Conservation (phyloP, 1,284 basidiomycete species). For the Ustilago shanxiensis region DNA sequence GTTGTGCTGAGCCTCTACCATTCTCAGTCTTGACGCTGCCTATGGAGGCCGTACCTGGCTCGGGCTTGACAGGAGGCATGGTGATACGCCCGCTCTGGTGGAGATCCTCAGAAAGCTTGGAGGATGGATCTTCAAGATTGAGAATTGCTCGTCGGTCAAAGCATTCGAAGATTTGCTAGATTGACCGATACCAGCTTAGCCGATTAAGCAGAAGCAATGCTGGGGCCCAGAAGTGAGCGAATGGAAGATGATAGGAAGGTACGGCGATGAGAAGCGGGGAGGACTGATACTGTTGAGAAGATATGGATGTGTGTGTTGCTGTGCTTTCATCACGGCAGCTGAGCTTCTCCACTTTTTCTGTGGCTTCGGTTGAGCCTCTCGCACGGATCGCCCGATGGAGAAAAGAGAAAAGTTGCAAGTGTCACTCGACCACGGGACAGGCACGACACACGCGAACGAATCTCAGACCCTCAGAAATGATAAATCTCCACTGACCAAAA, state of each 20-base stretch:
- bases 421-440: conserved; percentile 1
- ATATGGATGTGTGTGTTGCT: background rate
- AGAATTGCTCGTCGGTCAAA: background rate
- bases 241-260: background rate
- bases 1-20: conserved; percentile 14
- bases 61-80: conserved; percentile 56
- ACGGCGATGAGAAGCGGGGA: background rate
- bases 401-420: background rate
- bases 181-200: background rate
- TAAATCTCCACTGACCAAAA: too few relatives aligned
- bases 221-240: background rate
- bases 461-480: too few relatives aligned
- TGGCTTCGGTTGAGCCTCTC: background rate
- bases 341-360: conserved; percentile 5
- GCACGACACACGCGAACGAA: background rate
- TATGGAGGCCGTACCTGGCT: conserved; percentile 25
- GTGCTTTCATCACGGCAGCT: too few relatives aligned
- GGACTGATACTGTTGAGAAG: background rate
- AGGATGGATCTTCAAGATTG: background rate
- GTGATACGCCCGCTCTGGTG: background rate
- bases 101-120: background rate
- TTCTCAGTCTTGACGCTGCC: conserved; percentile 38
- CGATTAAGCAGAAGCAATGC: background rate
- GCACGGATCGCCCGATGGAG: conserved; percentile 8
- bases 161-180: background rate